These are phyloP conservation scores for Euphrasia arctica DNA, from an alignment of 305 asterid species.

Conservation along the genomic window DNA sequence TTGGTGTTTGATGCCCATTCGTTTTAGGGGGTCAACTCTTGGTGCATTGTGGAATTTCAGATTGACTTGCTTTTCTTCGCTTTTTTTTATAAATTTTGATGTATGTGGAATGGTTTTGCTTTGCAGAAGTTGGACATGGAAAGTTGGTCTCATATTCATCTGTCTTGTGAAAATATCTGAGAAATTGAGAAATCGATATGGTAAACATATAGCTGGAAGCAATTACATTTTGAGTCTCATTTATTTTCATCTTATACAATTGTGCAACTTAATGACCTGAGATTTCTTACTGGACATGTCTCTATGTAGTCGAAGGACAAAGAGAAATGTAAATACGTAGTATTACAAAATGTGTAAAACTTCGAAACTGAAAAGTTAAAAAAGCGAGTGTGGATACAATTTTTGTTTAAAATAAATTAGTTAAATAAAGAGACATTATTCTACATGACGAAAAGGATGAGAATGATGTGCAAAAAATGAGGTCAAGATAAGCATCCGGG, in stretches of 20 bases:
- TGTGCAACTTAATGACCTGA: not conserved
- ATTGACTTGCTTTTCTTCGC: conserved; percentile 8
- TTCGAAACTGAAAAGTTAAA: too few relatives aligned
- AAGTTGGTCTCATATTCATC: not conserved
- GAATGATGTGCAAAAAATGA: too few relatives aligned
- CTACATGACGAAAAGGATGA: too few relatives aligned
- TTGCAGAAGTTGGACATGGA: not conserved
- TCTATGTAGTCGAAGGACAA: too few relatives aligned
- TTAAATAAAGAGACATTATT: too few relatives aligned
- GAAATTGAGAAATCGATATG: not conserved
- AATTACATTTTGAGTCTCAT: not conserved
- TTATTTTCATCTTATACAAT: not conserved
- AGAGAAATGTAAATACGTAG: too few relatives aligned
- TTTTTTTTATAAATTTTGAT: conserved; percentile 7
- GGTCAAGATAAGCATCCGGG: too few relatives aligned
- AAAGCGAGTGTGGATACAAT: too few relatives aligned
- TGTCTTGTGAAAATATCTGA: not conserved
- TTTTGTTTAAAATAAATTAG: too few relatives aligned
- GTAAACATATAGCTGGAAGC: not conserved
- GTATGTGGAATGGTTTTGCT: conserved; percentile 14
- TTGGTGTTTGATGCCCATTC: conserved; percentile 1
- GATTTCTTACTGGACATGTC: not conserved
- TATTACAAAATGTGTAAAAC: too few relatives aligned
- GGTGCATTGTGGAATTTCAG: conserved; percentile 4
- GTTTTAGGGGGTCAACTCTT: conserved; percentile 14